Percentiles rank a stretch among this genome's conserved stretches.
These are phyloP conservation scores for Thelonectria olida DNA, from an alignment of 2,329 filamentous ascomycete genomes.

Conservation along the genomic window DNA sequence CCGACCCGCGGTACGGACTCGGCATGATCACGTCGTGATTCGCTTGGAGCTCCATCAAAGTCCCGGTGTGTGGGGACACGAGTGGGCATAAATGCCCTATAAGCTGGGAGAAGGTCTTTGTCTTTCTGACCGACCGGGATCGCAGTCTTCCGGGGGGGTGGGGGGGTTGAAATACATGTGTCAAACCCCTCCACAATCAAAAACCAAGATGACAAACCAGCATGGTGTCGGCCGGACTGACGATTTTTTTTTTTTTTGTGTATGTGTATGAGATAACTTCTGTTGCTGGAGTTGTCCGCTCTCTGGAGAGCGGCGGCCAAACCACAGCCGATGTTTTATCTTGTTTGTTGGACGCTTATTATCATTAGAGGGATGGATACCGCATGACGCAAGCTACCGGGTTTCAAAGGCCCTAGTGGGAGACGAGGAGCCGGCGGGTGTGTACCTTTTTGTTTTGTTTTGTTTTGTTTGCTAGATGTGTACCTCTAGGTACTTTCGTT, in stretches of 20 bases:
- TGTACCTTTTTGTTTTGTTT: not conserved
- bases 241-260: slow-evolving; percentile 28
- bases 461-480: not conserved
- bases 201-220: not conserved
- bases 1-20: slow-evolving; percentile 64
- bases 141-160: not conserved
- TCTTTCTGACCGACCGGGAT: slow-evolving; percentile 7
- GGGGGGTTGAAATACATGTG: not conserved
- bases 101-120: no score
- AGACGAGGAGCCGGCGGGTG: not conserved
- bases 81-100: no score
- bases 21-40: slow-evolving; percentile 58
- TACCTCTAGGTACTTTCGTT: not conserved
- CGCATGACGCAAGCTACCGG: slow-evolving; percentile 20
- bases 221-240: slow-evolving; percentile 29
- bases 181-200: no score
- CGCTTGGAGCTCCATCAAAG: no score
- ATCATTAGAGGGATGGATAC: slow-evolving; percentile 3
- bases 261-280: slow-evolving; percentile 33
- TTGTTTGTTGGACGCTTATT: slow-evolving; percentile 23
- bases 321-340: not conserved
- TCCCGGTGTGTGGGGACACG: no score
- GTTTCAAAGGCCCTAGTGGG: slow-evolving; percentile 1
- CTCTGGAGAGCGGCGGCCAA: no score
- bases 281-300: slow-evolving; percentile 28